Percentiles rank a stretch among this genome's conserved stretches.
Conservation (phyloP, 192 early-diverging fungal genomes). For the Rhizoclosmatium globosum region DNA sequence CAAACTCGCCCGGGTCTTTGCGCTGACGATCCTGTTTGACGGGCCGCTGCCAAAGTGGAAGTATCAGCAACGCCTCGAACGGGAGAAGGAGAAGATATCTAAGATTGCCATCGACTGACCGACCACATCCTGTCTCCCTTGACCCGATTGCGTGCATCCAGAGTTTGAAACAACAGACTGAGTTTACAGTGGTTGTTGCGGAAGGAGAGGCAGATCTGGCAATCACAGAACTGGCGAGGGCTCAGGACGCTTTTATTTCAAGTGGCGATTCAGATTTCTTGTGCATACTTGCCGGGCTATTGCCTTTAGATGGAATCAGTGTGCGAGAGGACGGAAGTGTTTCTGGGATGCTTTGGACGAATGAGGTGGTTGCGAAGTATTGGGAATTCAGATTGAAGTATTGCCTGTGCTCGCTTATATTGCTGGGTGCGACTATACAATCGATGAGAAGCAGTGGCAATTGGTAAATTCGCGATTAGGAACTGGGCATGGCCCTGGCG, state of each 20-base stretch:
- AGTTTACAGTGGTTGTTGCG: conserved; percentile 12
- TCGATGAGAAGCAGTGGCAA: background rate
- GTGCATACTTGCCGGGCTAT: conserved; percentile 25
- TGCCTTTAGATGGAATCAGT: conserved; percentile 27
- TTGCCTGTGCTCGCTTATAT: conserved; percentile 21
- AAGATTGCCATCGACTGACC: background rate
- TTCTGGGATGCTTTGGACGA: conserved; percentile 9
- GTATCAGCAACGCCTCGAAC: conserved; percentile 23
- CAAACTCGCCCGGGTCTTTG: background rate
- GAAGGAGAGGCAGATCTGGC: conserved; percentile 32
- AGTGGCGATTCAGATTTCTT: conserved; percentile 36
- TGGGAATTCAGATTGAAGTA: conserved; percentile 3
- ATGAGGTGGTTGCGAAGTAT: background rate
- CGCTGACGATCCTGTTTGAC: conserved; percentile 32
- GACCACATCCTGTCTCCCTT: conserved; percentile 14
- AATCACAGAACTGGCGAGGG: conserved; percentile 7
- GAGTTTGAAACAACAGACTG: background rate
- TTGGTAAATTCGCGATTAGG: conserved; percentile 9
- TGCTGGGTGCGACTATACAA: conserved; percentile 32
- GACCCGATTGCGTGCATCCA: conserved; percentile 30
- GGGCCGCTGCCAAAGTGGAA: conserved; percentile 43
- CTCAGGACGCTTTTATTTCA: conserved; percentile 7
- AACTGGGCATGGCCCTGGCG: background rate
- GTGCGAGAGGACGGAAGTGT: background rate
- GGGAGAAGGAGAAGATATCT: conserved; percentile 36